Evolutionary conservation across 1,284 basidiomycete species (phyloP).

Genomic region (Marasmius sp.): DNA sequence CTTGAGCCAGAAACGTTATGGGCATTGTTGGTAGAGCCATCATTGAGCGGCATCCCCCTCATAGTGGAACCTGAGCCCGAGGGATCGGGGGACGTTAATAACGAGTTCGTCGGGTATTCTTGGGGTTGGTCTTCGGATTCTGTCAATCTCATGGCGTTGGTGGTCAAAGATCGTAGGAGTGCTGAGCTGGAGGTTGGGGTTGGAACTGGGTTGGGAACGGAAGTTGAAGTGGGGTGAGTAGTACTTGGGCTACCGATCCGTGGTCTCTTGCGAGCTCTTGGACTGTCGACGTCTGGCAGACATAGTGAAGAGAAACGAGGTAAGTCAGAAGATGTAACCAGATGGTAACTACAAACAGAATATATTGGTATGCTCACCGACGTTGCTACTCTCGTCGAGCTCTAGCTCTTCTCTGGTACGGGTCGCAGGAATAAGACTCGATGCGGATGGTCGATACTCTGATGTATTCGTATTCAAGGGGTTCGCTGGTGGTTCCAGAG

Average conservation of each 20-base stretch:
- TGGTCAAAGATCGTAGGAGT: background rate
- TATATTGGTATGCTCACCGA: slow-evolving; percentile 15
- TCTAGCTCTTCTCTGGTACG: slow-evolving; percentile 65
- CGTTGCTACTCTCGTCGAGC: slow-evolving; percentile 32
- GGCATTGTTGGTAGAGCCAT: slow-evolving; percentile 1
- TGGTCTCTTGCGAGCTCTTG: slow-evolving; percentile 69
- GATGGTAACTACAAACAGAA: slow-evolving; percentile 24
- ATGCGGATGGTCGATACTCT: slow-evolving; percentile 21
- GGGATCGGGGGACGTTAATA: slow-evolving; percentile 46
- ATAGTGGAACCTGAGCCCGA: slow-evolving; percentile 42
- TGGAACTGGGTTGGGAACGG: slow-evolving; percentile 19
- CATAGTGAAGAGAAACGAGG: slow-evolving; percentile 16
- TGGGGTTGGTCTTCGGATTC: slow-evolving; percentile 40
- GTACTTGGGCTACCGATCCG: slow-evolving; percentile 44
- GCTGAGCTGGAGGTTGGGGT: background rate
- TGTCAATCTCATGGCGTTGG: slow-evolving; percentile 48
- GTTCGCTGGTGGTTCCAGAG: slow-evolving; percentile 44
- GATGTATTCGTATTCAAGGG: slow-evolving; percentile 25
- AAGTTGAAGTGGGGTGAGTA: background rate
- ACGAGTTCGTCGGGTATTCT: slow-evolving; percentile 23
- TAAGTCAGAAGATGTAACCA: slow-evolving; percentile 14
- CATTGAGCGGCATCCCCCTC: background rate
- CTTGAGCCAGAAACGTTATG: slow-evolving; percentile 13
- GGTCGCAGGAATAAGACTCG: slow-evolving; percentile 56
- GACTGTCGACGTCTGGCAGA: slow-evolving; percentile 46